Evolutionary conservation across 495 filamentous ascomycete species (phyloP).

Genomic region (Aspergillus sclerotioniger): DNA sequence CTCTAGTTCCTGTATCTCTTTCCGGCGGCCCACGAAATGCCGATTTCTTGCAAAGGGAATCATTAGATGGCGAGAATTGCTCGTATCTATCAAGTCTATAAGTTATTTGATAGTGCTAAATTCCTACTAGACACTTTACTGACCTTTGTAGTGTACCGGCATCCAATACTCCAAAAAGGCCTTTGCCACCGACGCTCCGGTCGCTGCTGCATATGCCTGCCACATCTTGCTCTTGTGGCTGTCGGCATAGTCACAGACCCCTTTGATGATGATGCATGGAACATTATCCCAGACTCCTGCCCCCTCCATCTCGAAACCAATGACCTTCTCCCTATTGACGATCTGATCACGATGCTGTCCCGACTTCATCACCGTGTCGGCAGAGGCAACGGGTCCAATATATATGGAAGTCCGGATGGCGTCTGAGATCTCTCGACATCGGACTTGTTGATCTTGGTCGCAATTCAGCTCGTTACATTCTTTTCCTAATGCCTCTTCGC

Average conservation of each 20-base stretch:
- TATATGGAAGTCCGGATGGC: background rate
- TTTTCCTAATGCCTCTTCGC: background rate
- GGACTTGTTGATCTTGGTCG: background rate
- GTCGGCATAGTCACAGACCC: conserved; percentile 42
- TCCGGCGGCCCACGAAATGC: no score
- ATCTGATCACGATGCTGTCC: conserved; percentile 24
- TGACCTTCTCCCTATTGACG: conserved; percentile 15
- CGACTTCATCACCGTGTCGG: conserved; percentile 30
- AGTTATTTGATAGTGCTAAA: no score
- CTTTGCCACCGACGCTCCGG: no score
- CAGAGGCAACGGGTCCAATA: conserved; percentile 22
- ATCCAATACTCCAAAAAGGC: no score
- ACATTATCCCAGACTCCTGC: conserved; percentile 40
- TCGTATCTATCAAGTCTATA: no score
- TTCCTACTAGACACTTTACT: no score
- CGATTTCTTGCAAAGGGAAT: no score
- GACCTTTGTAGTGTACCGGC: no score
- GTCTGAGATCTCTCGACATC: background rate
- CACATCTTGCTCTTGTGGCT: conserved; percentile 42
- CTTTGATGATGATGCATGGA: conserved; percentile 38
- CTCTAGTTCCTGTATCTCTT: no score
- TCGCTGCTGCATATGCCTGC: conserved; percentile 40
- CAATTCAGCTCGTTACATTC: background rate
- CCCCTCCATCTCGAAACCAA: conserved; percentile 45
- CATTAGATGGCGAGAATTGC: no score